Base-by-base conservation (phyloP, 2,329 filamentous ascomycete genomes). In the Fusarium pseudonygamai region DNA sequence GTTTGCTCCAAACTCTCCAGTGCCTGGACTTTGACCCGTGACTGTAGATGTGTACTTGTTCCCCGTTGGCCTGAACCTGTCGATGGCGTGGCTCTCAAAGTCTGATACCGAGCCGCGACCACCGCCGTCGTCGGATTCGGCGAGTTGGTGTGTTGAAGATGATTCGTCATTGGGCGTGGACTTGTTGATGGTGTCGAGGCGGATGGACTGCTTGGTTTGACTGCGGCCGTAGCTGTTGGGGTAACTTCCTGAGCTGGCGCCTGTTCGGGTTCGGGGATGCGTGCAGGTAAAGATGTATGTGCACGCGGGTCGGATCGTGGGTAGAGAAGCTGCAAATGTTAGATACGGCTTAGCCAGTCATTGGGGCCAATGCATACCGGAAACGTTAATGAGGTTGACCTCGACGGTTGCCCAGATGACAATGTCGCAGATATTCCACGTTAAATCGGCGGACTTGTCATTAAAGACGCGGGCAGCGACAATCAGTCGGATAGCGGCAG, bases 331-430 rank as follows among this genome's bases (percentile, higher is more conserved):
- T 77, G 5, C 0, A 13, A 0, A 7, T 16, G 7, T 39, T 36
- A 56, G 49, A 16, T 15, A 12, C 22, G 26, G 26, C 26, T 28
- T 28, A 28, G 26, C 26, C 26, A 28, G 26, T 28, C 26, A 28
- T 28, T 28, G 26, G 26, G 26, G 26, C 26, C 26, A 7, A 13
- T 15, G 18, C 64, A 1, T 59, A 75, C 77, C 64, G 2, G 77
- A 78, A 3, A 78, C 67, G 0, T 75, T 78, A 16, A 78, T 75
- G 1, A 78, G 50, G 16, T 78, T 78, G 6, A 78, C 77, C 40
- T 78, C 77, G 0, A 77, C 75, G 1, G 75, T 73, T 1, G 76
- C 77, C 77, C 77, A 78, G 7, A 77, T 70, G 18, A 78, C 63
- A 34, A 78, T 78, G 5, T 71, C 59, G 22, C 56, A 60, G 6